Percentiles rank a stretch among this genome's conserved stretches.
Conservation (phyloP, 2,329 filamentous ascomycete species). For the Arthrobotrys megalospora region DNA sequence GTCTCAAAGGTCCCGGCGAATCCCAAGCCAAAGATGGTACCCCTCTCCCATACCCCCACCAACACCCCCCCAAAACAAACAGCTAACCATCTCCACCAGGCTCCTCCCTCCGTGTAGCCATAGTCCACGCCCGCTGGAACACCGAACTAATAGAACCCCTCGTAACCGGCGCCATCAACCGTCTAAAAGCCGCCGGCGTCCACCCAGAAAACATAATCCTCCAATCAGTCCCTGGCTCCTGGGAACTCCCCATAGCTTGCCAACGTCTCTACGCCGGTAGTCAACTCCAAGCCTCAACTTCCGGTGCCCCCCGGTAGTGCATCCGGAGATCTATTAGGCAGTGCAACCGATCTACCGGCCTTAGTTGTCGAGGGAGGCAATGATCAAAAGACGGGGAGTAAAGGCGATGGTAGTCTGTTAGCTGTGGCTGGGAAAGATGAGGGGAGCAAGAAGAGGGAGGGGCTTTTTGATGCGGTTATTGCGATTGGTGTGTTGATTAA, state of each 20-base stretch:
- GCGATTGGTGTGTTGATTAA: constrained; percentile 98
- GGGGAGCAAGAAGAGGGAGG: constrained; percentile 66
- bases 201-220: constrained; percentile 88
- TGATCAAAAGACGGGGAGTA: constrained; percentile 58
- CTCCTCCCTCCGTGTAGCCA: constrained; percentile 86
- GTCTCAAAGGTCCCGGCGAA: constrained; percentile 64
- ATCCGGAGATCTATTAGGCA: constrained; percentile 81
- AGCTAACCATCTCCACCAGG: constrained; percentile 67
- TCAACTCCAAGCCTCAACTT: constrained; percentile 81
- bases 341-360: constrained; percentile 66
- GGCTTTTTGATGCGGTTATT: constrained; percentile 92
- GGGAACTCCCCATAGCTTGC: constrained; percentile 92
- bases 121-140: constrained; percentile 98
- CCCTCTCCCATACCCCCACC: constrained; percentile 8
- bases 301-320: constrained; percentile 69
- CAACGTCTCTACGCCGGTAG: constrained; percentile 90
- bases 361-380: constrained; percentile 30
- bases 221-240: constrained; percentile 91
- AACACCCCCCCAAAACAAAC: not conserved
- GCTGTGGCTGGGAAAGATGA: constrained; percentile 39
- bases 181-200: constrained; percentile 84
- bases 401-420: constrained; percentile 62
- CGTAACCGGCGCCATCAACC: constrained; percentile 82
- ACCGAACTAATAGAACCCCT: constrained; percentile 87
- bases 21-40: constrained; percentile 63